Percentiles rank a stretch among this genome's conserved stretches.
Conservation (phyloP, 108 stramenopile genomes). For the Cyclostephanos invisitatus region DNA sequence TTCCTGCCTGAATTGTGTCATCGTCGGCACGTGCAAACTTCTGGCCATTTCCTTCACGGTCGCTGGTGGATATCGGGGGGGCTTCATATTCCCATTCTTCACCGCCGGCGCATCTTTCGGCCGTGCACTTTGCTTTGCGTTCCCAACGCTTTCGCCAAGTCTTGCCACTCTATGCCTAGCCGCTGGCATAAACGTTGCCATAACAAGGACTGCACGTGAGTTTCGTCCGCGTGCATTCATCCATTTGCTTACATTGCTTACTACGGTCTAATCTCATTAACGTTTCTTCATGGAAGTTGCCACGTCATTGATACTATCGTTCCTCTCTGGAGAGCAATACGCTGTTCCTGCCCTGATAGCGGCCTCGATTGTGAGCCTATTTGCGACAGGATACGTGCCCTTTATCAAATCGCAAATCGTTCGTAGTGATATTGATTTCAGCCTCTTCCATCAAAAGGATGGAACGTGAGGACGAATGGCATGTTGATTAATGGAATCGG, state of each 20-base stretch:
- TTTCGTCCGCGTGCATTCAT: background rate
- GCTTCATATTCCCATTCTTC: conserved; percentile 72
- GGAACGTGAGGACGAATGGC: background rate
- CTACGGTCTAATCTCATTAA: background rate
- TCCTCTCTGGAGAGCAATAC: conserved; percentile 59
- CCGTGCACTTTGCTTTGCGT: conserved; percentile 41
- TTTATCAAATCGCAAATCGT: conserved; percentile 64
- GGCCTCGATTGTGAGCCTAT: conserved; percentile 54
- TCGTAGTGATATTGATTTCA: conserved; percentile 56
- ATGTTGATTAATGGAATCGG: no score
- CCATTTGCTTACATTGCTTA: background rate
- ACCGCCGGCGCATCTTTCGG: conserved; percentile 65
- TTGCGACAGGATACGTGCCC: conserved; percentile 66
- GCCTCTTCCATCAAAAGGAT: background rate
- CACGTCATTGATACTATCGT: conserved; percentile 56
- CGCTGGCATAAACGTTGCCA: conserved; percentile 70
- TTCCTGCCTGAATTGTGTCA: conserved; percentile 32
- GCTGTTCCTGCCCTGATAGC: conserved; percentile 55
- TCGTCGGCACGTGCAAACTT: conserved; percentile 59
- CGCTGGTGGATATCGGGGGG: conserved; percentile 68
- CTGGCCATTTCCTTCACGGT: conserved; percentile 70
- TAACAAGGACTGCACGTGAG: conserved; percentile 56
- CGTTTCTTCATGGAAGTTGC: conserved; percentile 30
- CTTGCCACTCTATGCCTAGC: conserved; percentile 57
- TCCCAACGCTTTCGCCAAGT: conserved; percentile 41